phyloP scores from a whole-genome alignment of 768 basidiomycete genomes.

The Pleurotus salmoneostramineus region DNA sequence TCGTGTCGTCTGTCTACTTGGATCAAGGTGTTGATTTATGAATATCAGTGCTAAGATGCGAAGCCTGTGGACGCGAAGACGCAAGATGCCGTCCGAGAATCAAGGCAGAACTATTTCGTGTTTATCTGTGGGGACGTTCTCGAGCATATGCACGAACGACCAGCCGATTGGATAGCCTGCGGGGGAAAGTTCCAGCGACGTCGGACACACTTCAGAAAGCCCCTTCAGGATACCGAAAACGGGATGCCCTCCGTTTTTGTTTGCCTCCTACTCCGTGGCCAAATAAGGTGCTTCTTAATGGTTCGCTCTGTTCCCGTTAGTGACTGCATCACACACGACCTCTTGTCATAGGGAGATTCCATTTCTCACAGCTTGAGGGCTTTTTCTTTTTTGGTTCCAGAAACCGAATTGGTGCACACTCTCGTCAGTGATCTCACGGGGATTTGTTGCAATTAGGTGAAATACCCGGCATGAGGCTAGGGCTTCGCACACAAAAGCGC shows the following conservation, averaged over 20 bases:
- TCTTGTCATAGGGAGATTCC: background rate
- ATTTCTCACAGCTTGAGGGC: background rate
- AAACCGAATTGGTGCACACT: background rate
- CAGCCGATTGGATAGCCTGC: background rate
- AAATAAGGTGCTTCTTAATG: slow-evolving; percentile 4
- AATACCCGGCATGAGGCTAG: slow-evolving; percentile 7
- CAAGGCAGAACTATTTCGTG: background rate
- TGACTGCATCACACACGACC: no score
- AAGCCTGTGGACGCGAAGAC: background rate
- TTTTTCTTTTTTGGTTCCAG: background rate
- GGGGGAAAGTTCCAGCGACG: background rate
- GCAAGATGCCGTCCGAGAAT: background rate
- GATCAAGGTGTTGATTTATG: background rate
- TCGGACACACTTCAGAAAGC: background rate
- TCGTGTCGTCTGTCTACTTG: background rate
- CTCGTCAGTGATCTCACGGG: background rate
- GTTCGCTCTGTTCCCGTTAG: background rate
- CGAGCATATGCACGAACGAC: background rate
- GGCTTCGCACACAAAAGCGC: background rate
- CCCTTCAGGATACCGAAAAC: background rate
- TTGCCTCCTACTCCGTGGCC: background rate
- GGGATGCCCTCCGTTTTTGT: background rate
- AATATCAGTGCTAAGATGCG: background rate
- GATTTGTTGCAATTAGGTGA: background rate
- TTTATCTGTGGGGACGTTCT: background rate